Conservation (phyloP, 805 yeast genomes). For the Yamadazyma ubonensis region DNA sequence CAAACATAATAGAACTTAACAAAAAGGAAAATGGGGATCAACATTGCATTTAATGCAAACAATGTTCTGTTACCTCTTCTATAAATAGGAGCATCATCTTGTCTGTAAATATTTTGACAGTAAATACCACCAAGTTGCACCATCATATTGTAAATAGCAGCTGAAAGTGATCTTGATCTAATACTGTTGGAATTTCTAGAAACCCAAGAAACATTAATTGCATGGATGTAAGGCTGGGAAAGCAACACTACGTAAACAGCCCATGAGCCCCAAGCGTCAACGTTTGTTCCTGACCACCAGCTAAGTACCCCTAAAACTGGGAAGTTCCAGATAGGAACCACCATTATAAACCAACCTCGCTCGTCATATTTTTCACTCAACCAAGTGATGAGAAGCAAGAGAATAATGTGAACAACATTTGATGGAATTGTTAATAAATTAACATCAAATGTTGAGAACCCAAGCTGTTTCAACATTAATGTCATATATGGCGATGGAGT, state of each 20-base stretch:
- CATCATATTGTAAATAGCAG: constrained; percentile 28
- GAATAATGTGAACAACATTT: constrained; percentile 30
- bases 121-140: constrained; percentile 25
- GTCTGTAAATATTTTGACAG: constrained; percentile 26
- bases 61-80: constrained; percentile 25
- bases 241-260: constrained; percentile 27
- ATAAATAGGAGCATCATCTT: constrained; percentile 28
- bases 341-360: constrained; percentile 22
- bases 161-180: constrained; percentile 25
- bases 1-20: constrained; percentile 23
- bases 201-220: constrained; percentile 29
- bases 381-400: constrained; percentile 36
- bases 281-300: constrained; percentile 43
- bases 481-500: constrained; percentile 44
- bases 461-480: constrained; percentile 40
- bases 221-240: constrained; percentile 35
- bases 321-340: constrained; percentile 31
- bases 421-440: constrained; percentile 25
- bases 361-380: constrained; percentile 33
- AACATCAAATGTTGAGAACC: constrained; percentile 22
- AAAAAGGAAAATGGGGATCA: constrained; percentile 23
- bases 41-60: constrained; percentile 19
- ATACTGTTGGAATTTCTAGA: constrained; percentile 28
- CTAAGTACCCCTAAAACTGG: constrained; percentile 32
- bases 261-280: constrained; percentile 43